Evolutionary conservation across 1,139 yeast species (phyloP).

Genomic region (Pichia sp.): DNA sequence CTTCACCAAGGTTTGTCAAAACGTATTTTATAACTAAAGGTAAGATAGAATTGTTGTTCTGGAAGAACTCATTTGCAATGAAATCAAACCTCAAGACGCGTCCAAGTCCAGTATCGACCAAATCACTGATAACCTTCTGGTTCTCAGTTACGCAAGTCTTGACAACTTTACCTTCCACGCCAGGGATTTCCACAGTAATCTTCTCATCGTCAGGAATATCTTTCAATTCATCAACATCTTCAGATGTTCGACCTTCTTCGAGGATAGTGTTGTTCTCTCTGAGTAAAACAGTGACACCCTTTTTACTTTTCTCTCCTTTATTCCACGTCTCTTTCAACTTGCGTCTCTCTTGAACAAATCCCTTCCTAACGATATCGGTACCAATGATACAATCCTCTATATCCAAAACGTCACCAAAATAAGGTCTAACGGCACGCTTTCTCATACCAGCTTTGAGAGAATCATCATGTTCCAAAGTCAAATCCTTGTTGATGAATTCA

Average conservation of each 20-base stretch:
- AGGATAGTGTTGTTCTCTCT: slow-evolving; percentile 59
- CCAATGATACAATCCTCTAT: slow-evolving; percentile 94
- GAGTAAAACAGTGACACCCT: slow-evolving; percentile 81
- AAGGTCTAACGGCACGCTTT: slow-evolving; percentile 17
- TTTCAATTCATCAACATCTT: slow-evolving; percentile 10
- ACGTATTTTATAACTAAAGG: slow-evolving; percentile 81
- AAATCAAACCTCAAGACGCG: slow-evolving; percentile 65
- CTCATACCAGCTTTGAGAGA: slow-evolving; percentile 7
- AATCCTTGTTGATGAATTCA: background rate
- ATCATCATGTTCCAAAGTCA: slow-evolving; percentile 7
- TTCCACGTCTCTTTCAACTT: slow-evolving; percentile 32
- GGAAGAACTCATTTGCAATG: slow-evolving; percentile 93
- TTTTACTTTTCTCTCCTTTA: slow-evolving; percentile 22
- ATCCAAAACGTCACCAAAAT: slow-evolving; percentile 49
- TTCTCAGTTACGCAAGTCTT: slow-evolving; percentile 62
- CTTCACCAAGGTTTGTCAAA: slow-evolving; percentile 46
- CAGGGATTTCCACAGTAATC: background rate
- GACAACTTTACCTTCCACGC: slow-evolving; percentile 11
- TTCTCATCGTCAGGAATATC: slow-evolving; percentile 15
- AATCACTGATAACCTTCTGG: slow-evolving; percentile 75
- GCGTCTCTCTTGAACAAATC: slow-evolving; percentile 63
- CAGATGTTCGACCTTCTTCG: slow-evolving; percentile 18
- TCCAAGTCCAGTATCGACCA: slow-evolving; percentile 34
- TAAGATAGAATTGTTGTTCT: slow-evolving; percentile 86
- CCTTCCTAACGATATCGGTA: slow-evolving; percentile 66